Evolutionary conservation across 371 early-diverging fungal genomes (phyloP).

Genomic region (Chytridium lagenaria): DNA sequence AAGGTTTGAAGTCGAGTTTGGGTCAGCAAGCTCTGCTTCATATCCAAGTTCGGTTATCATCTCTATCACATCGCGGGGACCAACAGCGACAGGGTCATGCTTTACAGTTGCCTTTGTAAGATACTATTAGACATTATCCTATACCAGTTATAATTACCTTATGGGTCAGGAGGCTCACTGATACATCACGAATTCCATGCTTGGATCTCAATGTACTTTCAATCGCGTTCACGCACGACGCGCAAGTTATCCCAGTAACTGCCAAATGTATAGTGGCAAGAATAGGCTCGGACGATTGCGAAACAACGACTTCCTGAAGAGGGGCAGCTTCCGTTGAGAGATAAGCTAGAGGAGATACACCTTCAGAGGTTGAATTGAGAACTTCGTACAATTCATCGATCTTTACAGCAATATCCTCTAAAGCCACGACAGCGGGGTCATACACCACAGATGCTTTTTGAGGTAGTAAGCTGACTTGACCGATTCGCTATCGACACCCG

Average conservation of each 20-base stretch:
- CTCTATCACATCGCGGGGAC: slow-evolving; percentile 79
- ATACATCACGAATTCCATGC: slow-evolving; percentile 68
- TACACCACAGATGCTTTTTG: slow-evolving; percentile 40
- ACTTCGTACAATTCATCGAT: slow-evolving; percentile 67
- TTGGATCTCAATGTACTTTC: slow-evolving; percentile 67
- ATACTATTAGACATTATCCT: not conserved
- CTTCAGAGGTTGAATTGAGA: slow-evolving; percentile 4
- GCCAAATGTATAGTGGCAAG: slow-evolving; percentile 42
- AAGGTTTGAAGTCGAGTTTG: slow-evolving; percentile 76
- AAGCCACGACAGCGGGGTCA: slow-evolving; percentile 31
- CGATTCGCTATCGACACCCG: slow-evolving; percentile 6
- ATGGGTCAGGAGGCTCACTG: slow-evolving; percentile 80
- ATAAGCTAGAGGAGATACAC: not conserved
- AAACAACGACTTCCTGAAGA: slow-evolving; percentile 12
- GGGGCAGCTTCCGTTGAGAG: not conserved
- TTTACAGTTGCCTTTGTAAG: slow-evolving; percentile 54
- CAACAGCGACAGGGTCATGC: slow-evolving; percentile 65
- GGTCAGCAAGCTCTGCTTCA: slow-evolving; percentile 72
- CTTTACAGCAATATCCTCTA: slow-evolving; percentile 50
- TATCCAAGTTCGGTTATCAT: slow-evolving; percentile 81
- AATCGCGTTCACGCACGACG: slow-evolving; percentile 69
- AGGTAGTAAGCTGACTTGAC: slow-evolving; percentile 42
- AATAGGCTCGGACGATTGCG: slow-evolving; percentile 40
- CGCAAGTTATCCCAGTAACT: slow-evolving; percentile 71
- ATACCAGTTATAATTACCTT: no score